Conservation (phyloP, 306 rosid species). For the Abrus precatorius region DNA sequence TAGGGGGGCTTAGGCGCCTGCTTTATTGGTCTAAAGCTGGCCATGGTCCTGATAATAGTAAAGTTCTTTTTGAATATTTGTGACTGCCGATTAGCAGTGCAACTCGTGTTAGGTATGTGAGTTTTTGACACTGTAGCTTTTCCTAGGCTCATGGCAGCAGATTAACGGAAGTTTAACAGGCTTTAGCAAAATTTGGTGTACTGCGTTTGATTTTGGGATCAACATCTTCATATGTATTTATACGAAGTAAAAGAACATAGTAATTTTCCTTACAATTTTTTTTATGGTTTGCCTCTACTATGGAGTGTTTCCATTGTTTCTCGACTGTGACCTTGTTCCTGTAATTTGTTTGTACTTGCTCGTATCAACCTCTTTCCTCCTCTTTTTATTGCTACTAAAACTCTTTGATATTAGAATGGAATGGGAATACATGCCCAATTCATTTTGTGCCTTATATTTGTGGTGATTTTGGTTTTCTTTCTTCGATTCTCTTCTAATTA, state of each 20-base stretch:
- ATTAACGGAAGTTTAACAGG: neutral
- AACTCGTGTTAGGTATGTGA: neutral
- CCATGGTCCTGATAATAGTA: neutral
- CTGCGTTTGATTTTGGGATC: neutral
- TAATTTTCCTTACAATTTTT: neutral
- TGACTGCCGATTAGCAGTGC: neutral
- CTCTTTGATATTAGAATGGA: slow-evolving; percentile 8
- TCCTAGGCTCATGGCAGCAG: neutral
- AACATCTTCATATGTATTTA: neutral
- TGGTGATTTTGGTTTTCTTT: neutral
- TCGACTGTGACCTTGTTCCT: slow-evolving; percentile 9
- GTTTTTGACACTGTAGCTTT: neutral
- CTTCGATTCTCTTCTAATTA: slow-evolving; percentile 32
- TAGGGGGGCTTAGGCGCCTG: neutral
- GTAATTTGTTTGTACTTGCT: neutral
- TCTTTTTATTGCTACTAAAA: slow-evolving; percentile 22
- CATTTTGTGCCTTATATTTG: slow-evolving; percentile 16
- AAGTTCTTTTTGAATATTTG: neutral
- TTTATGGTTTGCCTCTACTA: slow-evolving; percentile 20
- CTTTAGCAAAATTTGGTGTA: neutral
- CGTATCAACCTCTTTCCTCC: slow-evolving; percentile 31
- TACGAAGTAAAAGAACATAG: neutral
- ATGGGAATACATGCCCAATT: slow-evolving; percentile 15
- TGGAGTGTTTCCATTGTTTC: neutral
- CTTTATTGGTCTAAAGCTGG: neutral